Conservation (phyloP, 441 rosid genomes). For the Omphalea diandra region DNA sequence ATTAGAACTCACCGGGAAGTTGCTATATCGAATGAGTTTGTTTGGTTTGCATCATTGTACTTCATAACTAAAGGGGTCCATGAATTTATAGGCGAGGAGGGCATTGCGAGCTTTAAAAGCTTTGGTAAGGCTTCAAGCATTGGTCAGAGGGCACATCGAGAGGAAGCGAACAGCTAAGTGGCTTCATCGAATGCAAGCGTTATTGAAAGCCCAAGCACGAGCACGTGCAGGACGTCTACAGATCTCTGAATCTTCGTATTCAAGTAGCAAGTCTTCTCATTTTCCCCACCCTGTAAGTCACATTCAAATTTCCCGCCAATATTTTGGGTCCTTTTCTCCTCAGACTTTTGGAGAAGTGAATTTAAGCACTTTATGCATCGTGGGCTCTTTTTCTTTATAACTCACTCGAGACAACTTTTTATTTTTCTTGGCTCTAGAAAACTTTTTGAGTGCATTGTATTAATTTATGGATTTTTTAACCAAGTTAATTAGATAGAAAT, state of each 20-base stretch:
- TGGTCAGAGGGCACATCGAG: slow-evolving; percentile 88
- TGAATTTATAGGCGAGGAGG: slow-evolving; percentile 91
- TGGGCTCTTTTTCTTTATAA: slow-evolving; percentile 20
- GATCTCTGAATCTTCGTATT: slow-evolving; percentile 60
- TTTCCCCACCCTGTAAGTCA: slow-evolving; percentile 60
- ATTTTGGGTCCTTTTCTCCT: slow-evolving; percentile 16
- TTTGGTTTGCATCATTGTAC: too few species aligned
- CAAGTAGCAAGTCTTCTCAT: slow-evolving; percentile 71
- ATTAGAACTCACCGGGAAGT: too few species aligned
- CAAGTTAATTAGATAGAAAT: neutral
- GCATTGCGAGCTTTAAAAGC: slow-evolving; percentile 88
- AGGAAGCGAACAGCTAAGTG: slow-evolving; percentile 61
- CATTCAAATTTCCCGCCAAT: slow-evolving; percentile 13
- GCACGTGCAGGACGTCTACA: slow-evolving; percentile 55
- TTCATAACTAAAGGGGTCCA: too few species aligned
- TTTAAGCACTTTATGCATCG: slow-evolving; percentile 1
- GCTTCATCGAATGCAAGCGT: slow-evolving; percentile 70
- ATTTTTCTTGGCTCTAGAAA: too few species aligned
- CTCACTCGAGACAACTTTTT: slow-evolving; percentile 8
- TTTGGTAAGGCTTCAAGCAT: slow-evolving; percentile 85
- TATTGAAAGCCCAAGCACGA: slow-evolving; percentile 72
- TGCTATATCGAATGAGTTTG: too few species aligned
- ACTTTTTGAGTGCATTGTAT: neutral
- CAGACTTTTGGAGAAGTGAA: slow-evolving; percentile 11
- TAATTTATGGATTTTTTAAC: slow-evolving; percentile 14